These are phyloP conservation scores for Cercospora brassicicola DNA, from an alignment of 2,329 filamentous ascomycete genomes.

Conservation along the genomic window DNA sequence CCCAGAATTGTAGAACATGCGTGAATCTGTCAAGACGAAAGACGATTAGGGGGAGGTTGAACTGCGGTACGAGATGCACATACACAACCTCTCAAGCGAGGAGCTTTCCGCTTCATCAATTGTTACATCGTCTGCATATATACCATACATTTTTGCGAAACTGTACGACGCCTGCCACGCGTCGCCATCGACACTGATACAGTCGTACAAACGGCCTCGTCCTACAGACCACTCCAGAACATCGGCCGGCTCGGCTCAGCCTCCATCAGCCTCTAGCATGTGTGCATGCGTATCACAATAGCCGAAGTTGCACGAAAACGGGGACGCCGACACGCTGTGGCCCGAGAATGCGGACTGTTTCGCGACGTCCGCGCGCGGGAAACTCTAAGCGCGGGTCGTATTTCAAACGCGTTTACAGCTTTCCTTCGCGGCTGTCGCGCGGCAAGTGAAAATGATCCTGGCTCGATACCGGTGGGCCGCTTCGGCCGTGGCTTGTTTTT, in stretches of 20 bases:
- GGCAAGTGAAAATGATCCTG: neutral
- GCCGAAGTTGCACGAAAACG: neutral
- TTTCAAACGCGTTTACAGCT: neutral
- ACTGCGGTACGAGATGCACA: neutral
- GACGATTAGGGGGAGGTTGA: neutral
- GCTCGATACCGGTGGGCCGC: neutral
- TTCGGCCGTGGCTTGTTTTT: neutral
- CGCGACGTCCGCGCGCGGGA: conserved; percentile 5
- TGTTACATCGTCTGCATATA: neutral
- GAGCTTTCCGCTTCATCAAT: neutral
- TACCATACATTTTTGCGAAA: neutral
- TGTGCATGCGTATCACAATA: neutral
- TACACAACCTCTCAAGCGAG: neutral
- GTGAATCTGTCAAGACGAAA: neutral
- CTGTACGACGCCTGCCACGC: neutral
- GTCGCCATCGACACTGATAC: neutral
- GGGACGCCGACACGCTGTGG: neutral
- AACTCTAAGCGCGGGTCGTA: neutral
- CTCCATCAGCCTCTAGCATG: neutral
- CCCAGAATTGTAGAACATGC: neutral
- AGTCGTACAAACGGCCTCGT: neutral
- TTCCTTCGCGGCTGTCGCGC: conserved; percentile 8
- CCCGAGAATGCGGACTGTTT: neutral
- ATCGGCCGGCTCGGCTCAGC: neutral
- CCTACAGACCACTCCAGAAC: neutral